phyloP scores from a whole-genome alignment of 2,329 filamentous ascomycete genomes.

The Arthroderma sp. region DNA sequence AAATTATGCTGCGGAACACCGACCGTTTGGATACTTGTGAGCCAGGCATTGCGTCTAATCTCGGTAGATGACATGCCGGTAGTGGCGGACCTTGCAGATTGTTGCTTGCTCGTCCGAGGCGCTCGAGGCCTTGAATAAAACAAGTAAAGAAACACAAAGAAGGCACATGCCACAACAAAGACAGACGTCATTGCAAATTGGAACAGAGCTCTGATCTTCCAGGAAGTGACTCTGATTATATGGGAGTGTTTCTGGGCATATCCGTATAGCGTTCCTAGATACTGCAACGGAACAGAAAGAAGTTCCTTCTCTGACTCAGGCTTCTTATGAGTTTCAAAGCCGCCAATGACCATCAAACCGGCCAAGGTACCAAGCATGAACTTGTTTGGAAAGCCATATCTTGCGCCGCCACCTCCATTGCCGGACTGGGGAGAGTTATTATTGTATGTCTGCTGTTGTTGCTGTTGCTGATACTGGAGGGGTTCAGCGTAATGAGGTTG shows the following conservation, averaged over 20 bases:
- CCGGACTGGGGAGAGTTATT: conserved; percentile 22
- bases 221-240: conserved; percentile 16
- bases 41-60: conserved; percentile 77
- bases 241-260: conserved; percentile 16
- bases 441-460: conserved; percentile 16
- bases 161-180: conserved; percentile 41
- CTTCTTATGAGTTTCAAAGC: conserved; percentile 55
- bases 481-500: conserved; percentile 27
- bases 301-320: conserved; percentile 41
- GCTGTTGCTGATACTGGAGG: conserved; percentile 3
- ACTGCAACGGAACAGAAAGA: conserved; percentile 48
- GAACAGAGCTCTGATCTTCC: conserved; percentile 25
- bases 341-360: conserved; percentile 82
- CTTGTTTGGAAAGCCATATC: conserved; percentile 44
- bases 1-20: conserved; percentile 84
- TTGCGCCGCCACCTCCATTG: conserved; percentile 32
- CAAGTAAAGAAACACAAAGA: conserved; percentile 43
- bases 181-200: conserved; percentile 38
- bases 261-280: conserved; percentile 32
- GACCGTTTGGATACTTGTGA: conserved; percentile 82
- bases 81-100: conserved; percentile 15
- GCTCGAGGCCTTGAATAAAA: conserved; percentile 46
- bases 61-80: conserved; percentile 65
- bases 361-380: conserved; percentile 88
- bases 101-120: conserved; percentile 19